phyloP scores from a whole-genome alignment of 1,139 yeast genomes.

The Yamadazyma siamensis region DNA sequence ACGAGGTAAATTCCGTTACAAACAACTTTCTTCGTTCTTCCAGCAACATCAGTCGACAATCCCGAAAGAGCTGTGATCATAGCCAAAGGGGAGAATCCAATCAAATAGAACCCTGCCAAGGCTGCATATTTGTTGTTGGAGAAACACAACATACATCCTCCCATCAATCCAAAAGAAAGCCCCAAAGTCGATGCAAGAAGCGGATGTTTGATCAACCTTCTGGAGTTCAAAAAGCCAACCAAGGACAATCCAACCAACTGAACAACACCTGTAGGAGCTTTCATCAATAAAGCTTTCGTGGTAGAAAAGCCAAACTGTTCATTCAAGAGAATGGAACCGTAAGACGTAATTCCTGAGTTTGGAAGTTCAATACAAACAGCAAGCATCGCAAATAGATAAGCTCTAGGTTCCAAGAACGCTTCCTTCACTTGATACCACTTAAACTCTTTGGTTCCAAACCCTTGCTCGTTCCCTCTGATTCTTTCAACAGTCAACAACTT shows the following conservation, averaged over 20 bases:
- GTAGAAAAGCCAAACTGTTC: constrained; percentile 22
- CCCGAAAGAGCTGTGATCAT: constrained; percentile 9
- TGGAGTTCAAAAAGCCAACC: constrained; percentile 8
- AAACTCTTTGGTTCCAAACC: constrained; percentile 27
- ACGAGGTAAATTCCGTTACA: constrained; percentile 21
- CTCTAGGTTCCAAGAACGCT: constrained; percentile 18
- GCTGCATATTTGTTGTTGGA: constrained; percentile 17
- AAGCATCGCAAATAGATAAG: constrained; percentile 14
- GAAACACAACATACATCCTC: constrained; percentile 48
- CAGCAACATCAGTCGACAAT: constrained; percentile 20
- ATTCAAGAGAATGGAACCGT: constrained; percentile 20
- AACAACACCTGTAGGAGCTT: constrained; percentile 29
- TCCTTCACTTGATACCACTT: constrained; percentile 22
- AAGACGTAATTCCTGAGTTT: constrained; percentile 27
- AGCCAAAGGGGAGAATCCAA: constrained; percentile 4
- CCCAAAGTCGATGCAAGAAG: constrained; percentile 9
- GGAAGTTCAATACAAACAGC: constrained; percentile 23
- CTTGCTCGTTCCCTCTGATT: constrained; percentile 20
- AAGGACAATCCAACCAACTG: constrained; percentile 28
- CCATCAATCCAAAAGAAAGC: constrained; percentile 21
- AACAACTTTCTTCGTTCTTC: constrained; percentile 22
- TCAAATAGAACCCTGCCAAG: constrained; percentile 6
- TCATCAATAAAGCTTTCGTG: constrained; percentile 21
- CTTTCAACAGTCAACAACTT: constrained; percentile 20
- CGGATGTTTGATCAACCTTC: constrained; percentile 11